Evolutionary conservation across 305 asterid genomes (phyloP).

Genomic region (Fraxinus paxiana): DNA sequence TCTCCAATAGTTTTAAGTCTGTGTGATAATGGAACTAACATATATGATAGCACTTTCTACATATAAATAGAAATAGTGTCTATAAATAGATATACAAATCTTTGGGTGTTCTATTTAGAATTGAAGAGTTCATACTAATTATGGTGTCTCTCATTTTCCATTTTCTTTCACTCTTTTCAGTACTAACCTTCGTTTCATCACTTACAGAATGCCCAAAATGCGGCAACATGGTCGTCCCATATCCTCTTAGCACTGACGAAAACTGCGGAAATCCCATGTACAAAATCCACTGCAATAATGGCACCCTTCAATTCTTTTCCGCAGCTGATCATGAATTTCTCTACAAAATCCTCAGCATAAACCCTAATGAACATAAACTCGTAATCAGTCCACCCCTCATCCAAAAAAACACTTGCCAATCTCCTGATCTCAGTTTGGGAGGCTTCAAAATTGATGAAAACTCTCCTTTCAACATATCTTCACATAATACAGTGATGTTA

Average conservation of each 20-base stretch:
- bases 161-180: slow-evolving; percentile 20
- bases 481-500: slow-evolving; percentile 37
- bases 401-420: slow-evolving; percentile 23
- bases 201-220: slow-evolving; percentile 34
- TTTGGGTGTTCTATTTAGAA: background rate
- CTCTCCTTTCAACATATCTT: slow-evolving; percentile 45
- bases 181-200: slow-evolving; percentile 9
- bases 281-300: slow-evolving; percentile 27
- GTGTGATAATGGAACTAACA: background rate
- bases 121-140: background rate
- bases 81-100: background rate
- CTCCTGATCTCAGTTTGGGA: slow-evolving; percentile 33
- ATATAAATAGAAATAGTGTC: background rate
- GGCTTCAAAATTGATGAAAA: slow-evolving; percentile 33
- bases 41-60: background rate
- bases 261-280: slow-evolving; percentile 40
- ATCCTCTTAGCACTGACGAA: slow-evolving; percentile 35
- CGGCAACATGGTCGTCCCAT: slow-evolving; percentile 35
- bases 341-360: slow-evolving; percentile 38
- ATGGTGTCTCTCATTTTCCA: background rate
- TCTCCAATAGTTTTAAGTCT: background rate
- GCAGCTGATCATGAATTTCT: slow-evolving; percentile 16
- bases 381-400: slow-evolving; percentile 33
- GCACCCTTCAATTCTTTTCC: slow-evolving; percentile 25
- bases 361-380: slow-evolving; percentile 24